Evolutionary conservation across 148 eudicot species (phyloP).

Genomic region (Camellia japonica): DNA sequence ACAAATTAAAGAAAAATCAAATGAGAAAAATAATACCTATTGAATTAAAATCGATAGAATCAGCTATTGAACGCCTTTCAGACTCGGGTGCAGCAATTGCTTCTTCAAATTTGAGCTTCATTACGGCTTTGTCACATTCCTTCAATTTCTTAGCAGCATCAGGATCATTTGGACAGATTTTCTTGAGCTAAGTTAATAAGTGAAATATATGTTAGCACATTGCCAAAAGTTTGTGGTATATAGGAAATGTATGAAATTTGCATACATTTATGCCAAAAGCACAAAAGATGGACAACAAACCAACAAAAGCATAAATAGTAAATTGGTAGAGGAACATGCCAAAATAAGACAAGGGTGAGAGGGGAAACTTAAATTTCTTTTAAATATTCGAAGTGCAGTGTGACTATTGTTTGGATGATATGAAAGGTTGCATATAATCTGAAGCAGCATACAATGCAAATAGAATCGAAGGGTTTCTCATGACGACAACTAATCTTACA

Average conservation of each 20-base stretch:
- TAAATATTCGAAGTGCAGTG: not conserved
- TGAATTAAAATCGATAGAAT: conserved; percentile 72
- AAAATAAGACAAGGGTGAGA: not conserved
- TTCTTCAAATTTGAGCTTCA: conserved; percentile 94
- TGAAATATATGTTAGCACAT: conserved; percentile 12
- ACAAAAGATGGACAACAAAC: not conserved
- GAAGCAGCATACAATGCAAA: not conserved
- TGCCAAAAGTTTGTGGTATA: not conserved
- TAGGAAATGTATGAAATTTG: conserved; percentile 2
- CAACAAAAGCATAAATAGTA: not conserved
- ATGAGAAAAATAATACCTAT: conserved; percentile 47
- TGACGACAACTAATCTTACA: not conserved
- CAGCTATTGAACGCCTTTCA: conserved; percentile 66
- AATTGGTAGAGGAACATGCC: not conserved
- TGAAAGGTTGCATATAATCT: not conserved
- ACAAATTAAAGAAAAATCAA: conserved; percentile 1
- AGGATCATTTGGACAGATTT: conserved; percentile 90
- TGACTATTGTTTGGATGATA: conserved; percentile 1
- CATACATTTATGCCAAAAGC: not conserved
- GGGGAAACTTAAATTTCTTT: not conserved
- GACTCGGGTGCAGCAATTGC: conserved; percentile 79
- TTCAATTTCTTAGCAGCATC: conserved; percentile 91
- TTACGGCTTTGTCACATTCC: conserved; percentile 98
- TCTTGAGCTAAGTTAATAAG: conserved; percentile 61
- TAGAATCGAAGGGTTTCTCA: not conserved